phyloP scores from a whole-genome alignment of 805 yeast genomes.

The Pichia membranifaciens region DNA sequence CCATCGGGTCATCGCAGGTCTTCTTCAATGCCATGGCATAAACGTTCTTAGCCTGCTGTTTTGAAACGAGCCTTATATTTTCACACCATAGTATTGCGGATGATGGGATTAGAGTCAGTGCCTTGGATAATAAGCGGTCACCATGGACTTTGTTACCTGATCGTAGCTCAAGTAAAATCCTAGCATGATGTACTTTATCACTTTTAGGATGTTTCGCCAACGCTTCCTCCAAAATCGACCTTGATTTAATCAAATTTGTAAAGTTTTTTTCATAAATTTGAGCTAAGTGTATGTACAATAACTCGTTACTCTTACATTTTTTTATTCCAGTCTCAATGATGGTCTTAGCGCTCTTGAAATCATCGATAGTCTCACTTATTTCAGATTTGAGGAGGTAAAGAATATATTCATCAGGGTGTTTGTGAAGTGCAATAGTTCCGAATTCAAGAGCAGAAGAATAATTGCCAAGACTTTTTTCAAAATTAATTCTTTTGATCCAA shows the following conservation, averaged over 20 bases:
- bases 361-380: slow-evolving; percentile 31
- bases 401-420: slow-evolving; percentile 46
- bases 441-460: slow-evolving; percentile 35
- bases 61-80: slow-evolving; percentile 43
- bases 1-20: slow-evolving; percentile 53
- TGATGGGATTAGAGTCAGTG: slow-evolving; percentile 50
- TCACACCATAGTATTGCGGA: slow-evolving; percentile 65
- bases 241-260: slow-evolving; percentile 48
- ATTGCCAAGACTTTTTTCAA: slow-evolving; percentile 38
- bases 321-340: slow-evolving; percentile 45
- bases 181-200: slow-evolving; percentile 53
- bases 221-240: slow-evolving; percentile 69
- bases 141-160: slow-evolving; percentile 48
- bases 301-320: slow-evolving; percentile 36
- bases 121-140: slow-evolving; percentile 48
- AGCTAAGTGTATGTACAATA: slow-evolving; percentile 54
- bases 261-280: slow-evolving; percentile 38
- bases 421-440: slow-evolving; percentile 40
- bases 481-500: slow-evolving; percentile 56
- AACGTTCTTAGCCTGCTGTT: slow-evolving; percentile 40
- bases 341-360: slow-evolving; percentile 40
- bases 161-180: slow-evolving; percentile 51
- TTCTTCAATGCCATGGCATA: slow-evolving; percentile 66
- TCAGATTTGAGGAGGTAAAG: slow-evolving; percentile 63
- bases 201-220: slow-evolving; percentile 43